Conservation (phyloP, 441 rosid genomes). For the Gossypium laxum region DNA sequence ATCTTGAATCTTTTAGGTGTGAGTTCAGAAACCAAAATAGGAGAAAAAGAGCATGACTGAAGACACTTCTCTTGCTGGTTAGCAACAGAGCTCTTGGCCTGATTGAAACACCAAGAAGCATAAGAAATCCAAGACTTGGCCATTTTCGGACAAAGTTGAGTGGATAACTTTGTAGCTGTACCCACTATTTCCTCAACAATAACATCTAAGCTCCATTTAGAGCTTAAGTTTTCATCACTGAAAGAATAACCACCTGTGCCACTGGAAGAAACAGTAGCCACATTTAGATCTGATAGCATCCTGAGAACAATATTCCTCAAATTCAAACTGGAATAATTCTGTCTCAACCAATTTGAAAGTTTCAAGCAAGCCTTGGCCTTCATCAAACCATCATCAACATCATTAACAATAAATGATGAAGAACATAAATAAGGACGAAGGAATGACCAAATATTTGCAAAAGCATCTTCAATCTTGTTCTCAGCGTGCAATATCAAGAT, state of each 20-base stretch:
- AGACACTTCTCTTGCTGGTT: slow-evolving; percentile 34
- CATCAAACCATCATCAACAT: slow-evolving; percentile 48
- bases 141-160: slow-evolving; percentile 80
- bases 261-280: slow-evolving; percentile 30
- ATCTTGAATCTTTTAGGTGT: slow-evolving; percentile 55
- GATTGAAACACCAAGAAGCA: slow-evolving; percentile 90
- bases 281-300: slow-evolving; percentile 46
- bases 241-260: slow-evolving; percentile 21
- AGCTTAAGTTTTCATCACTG: slow-evolving; percentile 29
- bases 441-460: slow-evolving; percentile 73
- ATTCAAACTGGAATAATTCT: slow-evolving; percentile 38
- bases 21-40: slow-evolving; percentile 54
- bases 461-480: slow-evolving; percentile 68
- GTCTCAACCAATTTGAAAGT: slow-evolving; percentile 73
- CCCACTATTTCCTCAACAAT: slow-evolving; percentile 70
- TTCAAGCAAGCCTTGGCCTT: slow-evolving; percentile 94
- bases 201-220: slow-evolving; percentile 31
- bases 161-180: slow-evolving; percentile 67
- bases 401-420: slow-evolving; percentile 35
- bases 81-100: slow-evolving; percentile 53
- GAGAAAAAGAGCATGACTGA: slow-evolving; percentile 50
- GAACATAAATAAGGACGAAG: slow-evolving; percentile 56
- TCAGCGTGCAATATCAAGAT: slow-evolving; percentile 65
- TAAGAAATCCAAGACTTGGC: slow-evolving; percentile 96
- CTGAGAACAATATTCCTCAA: slow-evolving; percentile 43